These are phyloP conservation scores for Vanrija sp. DNA, from an alignment of 1,284 basidiomycete genomes.

Conservation along the genomic window DNA sequence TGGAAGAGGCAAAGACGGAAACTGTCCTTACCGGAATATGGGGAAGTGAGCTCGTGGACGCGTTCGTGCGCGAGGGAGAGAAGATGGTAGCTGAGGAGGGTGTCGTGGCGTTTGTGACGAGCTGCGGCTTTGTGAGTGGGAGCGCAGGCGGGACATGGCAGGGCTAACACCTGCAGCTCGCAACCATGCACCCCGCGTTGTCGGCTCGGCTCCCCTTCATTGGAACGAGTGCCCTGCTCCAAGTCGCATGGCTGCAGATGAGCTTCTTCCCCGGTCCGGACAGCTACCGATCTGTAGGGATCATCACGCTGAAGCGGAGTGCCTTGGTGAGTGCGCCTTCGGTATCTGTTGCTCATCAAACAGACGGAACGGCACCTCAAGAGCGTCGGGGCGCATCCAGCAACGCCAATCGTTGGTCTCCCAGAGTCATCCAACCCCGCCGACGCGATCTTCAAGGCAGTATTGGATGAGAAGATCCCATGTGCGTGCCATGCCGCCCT, in stretches of 20 bases:
- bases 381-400: slow-evolving; percentile 16
- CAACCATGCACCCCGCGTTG: slow-evolving; percentile 31
- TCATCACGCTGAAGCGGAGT: slow-evolving; percentile 24
- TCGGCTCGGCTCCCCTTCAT: slow-evolving; percentile 22
- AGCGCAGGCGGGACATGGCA: not conserved
- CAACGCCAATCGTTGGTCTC: slow-evolving; percentile 20
- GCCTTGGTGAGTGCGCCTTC: slow-evolving; percentile 19
- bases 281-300: slow-evolving; percentile 18
- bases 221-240: slow-evolving; percentile 22
- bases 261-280: slow-evolving; percentile 20
- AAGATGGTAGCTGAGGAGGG: slow-evolving; percentile 20
- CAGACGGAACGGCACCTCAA: slow-evolving; percentile 17
- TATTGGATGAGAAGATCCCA: slow-evolving; percentile 18
- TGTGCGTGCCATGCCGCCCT: slow-evolving; percentile 8
- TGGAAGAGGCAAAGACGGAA: slow-evolving; percentile 16
- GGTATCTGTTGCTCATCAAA: not conserved
- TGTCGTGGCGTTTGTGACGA: slow-evolving; percentile 25
- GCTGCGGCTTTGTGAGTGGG: slow-evolving; percentile 16
- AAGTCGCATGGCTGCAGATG: slow-evolving; percentile 27
- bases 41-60: slow-evolving; percentile 22
- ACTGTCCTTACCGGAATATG: slow-evolving; percentile 19
- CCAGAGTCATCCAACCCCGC: slow-evolving; percentile 12
- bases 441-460: slow-evolving; percentile 21
- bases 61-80: slow-evolving; percentile 25
- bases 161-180: slow-evolving; percentile 12